A percentile compares a stretch with the other conserved stretches of the same genome.
Evolutionary conservation across 2,329 filamentous ascomycete genomes (phyloP).

Genomic region (Pestalotiopsis sp.): DNA sequence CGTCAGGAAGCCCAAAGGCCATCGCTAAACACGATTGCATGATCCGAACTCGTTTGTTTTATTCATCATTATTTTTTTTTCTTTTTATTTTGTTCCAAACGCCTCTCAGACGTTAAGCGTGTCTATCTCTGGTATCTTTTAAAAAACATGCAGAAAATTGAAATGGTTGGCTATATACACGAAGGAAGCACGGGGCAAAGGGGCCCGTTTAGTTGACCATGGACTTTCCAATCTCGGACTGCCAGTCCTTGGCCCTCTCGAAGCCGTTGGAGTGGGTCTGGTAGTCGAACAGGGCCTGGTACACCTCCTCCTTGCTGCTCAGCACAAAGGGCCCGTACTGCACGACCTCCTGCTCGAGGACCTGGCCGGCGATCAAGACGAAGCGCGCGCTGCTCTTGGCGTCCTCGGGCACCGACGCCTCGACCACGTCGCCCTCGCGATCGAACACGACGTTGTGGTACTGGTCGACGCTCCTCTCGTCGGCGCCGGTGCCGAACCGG

Average conservation of each 20-base stretch:
- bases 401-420: constrained; percentile 67
- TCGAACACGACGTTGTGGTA: constrained; percentile 93
- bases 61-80: background rate
- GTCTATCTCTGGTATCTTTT: constrained; percentile 7
- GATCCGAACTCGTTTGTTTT: constrained; percentile 7
- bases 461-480: constrained; percentile 59
- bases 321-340: constrained; percentile 75
- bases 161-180: constrained; percentile 5
- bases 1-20: background rate
- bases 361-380: constrained; percentile 70
- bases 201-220: constrained; percentile 25
- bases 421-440: constrained; percentile 74
- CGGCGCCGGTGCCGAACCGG: constrained; percentile 58
- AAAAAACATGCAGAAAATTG: background rate
- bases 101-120: background rate
- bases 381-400: constrained; percentile 56
- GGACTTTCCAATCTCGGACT: constrained; percentile 56
- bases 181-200: background rate
- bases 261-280: constrained; percentile 69
- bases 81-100: background rate
- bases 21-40: constrained; percentile 15
- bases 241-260: constrained; percentile 69
- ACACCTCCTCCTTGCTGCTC: constrained; percentile 63
- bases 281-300: constrained; percentile 69
- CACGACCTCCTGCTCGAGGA: constrained; percentile 69